These are phyloP conservation scores for Pichia manshurica DNA, from an alignment of 805 yeast species.

Conservation along the genomic window DNA sequence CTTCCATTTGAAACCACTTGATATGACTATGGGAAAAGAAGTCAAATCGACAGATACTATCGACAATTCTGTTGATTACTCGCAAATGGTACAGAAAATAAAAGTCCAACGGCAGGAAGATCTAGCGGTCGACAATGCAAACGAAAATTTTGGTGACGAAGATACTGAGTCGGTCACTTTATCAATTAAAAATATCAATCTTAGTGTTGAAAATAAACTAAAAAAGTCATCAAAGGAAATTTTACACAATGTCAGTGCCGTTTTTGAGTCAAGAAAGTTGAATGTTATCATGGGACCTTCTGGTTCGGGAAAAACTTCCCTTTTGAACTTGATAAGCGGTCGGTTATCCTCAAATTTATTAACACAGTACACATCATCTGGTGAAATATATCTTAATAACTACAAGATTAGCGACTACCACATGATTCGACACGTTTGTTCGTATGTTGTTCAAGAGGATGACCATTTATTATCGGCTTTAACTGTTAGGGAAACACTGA, in stretches of 20 bases:
- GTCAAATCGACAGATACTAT: constrained; percentile 14
- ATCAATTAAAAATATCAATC: constrained; percentile 18
- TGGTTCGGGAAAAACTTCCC: constrained; percentile 71
- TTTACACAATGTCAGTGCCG: constrained; percentile 43
- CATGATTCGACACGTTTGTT: constrained; percentile 43
- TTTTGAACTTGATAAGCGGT: constrained; percentile 58
- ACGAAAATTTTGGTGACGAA: neutral
- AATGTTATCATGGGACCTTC: constrained; percentile 80
- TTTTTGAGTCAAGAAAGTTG: constrained; percentile 48
- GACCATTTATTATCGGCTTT: constrained; percentile 61
- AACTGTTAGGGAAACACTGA: constrained; percentile 73
- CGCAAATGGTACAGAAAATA: neutral
- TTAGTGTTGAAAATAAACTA: constrained; percentile 22
- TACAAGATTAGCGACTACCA: constrained; percentile 20
- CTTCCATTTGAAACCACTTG: constrained; percentile 44
- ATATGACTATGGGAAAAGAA: constrained; percentile 44
- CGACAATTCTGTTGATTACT: constrained; percentile 15
- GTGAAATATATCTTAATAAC: constrained; percentile 41
- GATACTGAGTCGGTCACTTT: constrained; percentile 13
- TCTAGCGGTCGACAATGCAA: neutral
- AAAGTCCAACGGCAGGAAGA: neutral
- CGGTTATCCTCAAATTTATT: constrained; percentile 37
- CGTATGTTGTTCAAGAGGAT: constrained; percentile 81
- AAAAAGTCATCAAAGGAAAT: constrained; percentile 27
- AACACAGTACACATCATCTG: constrained; percentile 31